These are phyloP conservation scores for Calonectria pseudoturangicola DNA, from an alignment of 2,329 filamentous ascomycete genomes.

Conservation along the genomic window DNA sequence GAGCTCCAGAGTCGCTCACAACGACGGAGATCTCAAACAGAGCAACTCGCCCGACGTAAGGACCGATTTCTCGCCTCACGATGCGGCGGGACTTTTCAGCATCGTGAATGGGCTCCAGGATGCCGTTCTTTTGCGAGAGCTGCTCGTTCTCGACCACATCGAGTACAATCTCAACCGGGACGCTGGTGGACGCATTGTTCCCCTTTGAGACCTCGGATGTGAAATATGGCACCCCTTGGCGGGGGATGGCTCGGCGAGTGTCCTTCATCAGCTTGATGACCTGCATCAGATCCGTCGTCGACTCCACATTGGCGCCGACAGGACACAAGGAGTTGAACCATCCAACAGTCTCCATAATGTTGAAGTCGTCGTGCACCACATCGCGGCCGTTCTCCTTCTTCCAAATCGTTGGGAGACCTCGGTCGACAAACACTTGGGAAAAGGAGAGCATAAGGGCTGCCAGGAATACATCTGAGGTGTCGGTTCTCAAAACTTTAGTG, in stretches of 20 bases:
- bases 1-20: slow-evolving; percentile 65
- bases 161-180: slow-evolving; percentile 76
- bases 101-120: slow-evolving; percentile 68
- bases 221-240: slow-evolving; percentile 70
- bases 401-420: slow-evolving; percentile 71
- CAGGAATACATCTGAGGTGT: slow-evolving; percentile 72
- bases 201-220: slow-evolving; percentile 64
- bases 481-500: slow-evolving; percentile 69
- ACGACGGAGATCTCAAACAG: slow-evolving; percentile 71
- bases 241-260: slow-evolving; percentile 64
- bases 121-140: slow-evolving; percentile 67
- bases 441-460: slow-evolving; percentile 74
- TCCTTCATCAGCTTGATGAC: slow-evolving; percentile 74
- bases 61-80: slow-evolving; percentile 65
- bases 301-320: slow-evolving; percentile 65
- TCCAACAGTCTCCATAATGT: slow-evolving; percentile 74
- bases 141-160: slow-evolving; percentile 72
- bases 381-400: slow-evolving; percentile 71
- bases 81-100: slow-evolving; percentile 63
- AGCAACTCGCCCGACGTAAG: slow-evolving; percentile 68
- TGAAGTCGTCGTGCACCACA: slow-evolving; percentile 65
- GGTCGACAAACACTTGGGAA: slow-evolving; percentile 71
- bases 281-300: slow-evolving; percentile 69
- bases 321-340: slow-evolving; percentile 77
- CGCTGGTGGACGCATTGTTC: slow-evolving; percentile 59